phyloP scores from a whole-genome alignment of 2,329 filamentous ascomycete genomes.

The Calonectria henricotiae region DNA sequence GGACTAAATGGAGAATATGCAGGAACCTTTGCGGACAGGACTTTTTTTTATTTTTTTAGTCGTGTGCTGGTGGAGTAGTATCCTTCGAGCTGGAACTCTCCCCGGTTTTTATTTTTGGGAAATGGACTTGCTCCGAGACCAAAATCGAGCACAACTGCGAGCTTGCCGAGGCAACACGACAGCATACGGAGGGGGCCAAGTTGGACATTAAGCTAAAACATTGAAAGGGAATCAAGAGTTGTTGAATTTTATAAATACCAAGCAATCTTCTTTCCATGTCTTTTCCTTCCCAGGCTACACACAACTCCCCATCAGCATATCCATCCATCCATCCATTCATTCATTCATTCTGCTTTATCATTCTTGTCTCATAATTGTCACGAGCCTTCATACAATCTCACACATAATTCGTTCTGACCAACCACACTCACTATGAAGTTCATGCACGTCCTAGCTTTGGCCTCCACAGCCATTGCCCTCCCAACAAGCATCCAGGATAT shows the following conservation, averaged over 20 bases:
- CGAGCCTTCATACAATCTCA: background rate
- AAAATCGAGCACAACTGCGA: background rate
- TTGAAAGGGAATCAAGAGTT: background rate
- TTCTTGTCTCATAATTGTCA: background rate
- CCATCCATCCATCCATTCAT: background rate
- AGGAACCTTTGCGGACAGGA: constrained; percentile 6
- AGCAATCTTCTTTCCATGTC: background rate
- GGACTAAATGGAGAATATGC: constrained; percentile 6
- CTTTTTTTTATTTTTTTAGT: background rate
- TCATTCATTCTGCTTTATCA: background rate
- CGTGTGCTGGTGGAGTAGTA: background rate
- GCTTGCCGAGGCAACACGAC: background rate
- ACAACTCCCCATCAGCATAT: background rate
- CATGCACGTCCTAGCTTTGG: background rate
- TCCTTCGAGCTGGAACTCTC: background rate
- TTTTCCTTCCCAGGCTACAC: background rate
- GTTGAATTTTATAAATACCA: background rate
- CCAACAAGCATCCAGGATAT: background rate
- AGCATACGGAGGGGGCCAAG: background rate
- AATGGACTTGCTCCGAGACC: background rate
- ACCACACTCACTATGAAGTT: constrained; percentile 20
- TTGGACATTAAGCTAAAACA: background rate
- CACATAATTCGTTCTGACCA: background rate
- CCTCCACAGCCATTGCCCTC: background rate
- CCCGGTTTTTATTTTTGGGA: background rate